Evolutionary conservation across 768 basidiomycete species (phyloP), one percentile per base, ranked within the genome.

Genomic region (Butyriboletus loyo): DNA sequence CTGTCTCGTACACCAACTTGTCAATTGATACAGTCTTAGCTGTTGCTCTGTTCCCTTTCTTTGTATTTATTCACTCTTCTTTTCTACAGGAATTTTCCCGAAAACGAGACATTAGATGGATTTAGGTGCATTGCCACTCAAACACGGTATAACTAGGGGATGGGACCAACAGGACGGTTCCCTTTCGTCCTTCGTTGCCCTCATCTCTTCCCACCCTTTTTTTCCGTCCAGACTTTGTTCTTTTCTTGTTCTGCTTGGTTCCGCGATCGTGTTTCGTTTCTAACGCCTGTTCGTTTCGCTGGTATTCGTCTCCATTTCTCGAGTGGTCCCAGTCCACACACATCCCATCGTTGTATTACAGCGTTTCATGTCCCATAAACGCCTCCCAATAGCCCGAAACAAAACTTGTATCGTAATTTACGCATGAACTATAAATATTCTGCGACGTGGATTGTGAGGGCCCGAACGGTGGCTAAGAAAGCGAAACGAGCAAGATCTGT

Each of bases 31-130:
- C 56, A 46, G 36, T 54, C 57, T 54, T 53, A 25, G 19, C 54
- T 58, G 50, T 53, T 55, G 51, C 51, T 53, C 47, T 48, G 50
- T 57, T 54, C 27, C 45, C 41, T 49, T 53, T 54, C 35, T 41
- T 57, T 67, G 65, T 61, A 54, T 65, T 63, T 71, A 71, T 69
- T 71, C 59, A 71, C 65, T 58, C 50, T 55, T 57, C 54, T 60
- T 35, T 35, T 69, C 56, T 56, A 67, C 67, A 71, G 68, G 67
- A 51, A 59, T 65, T 60, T 38, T 24, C 24, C 52, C 50, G 52
- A 62, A 66, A 58, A 42, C 51, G 44, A 54, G 58, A 53, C 57
- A 30, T 56, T 55, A 38, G 50, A 60, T 57, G 57, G 53, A 62
- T 59, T 50, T 53, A 49, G 37, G 55, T 36, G 51, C 52, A 60